Evolutionary conservation across 495 filamentous ascomycete species (phyloP).

Genomic region (Bathelium albidoporum): DNA sequence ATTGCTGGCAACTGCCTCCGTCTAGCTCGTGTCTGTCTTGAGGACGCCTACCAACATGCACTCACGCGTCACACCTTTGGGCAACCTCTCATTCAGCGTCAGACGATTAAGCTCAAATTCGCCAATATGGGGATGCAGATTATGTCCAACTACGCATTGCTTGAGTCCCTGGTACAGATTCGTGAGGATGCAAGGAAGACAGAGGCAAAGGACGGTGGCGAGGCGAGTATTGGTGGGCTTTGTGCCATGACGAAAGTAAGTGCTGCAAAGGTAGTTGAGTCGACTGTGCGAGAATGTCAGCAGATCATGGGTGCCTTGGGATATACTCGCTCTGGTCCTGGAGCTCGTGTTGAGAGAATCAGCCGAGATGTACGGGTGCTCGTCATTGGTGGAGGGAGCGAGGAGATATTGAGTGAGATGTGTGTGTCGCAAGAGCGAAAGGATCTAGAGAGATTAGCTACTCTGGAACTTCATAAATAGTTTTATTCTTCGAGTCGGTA

Average conservation of each 20-base stretch:
- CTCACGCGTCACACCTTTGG: conserved; percentile 32
- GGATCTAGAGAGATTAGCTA: conserved; percentile 12
- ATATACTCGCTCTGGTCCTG: conserved; percentile 28
- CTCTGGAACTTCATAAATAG: not conserved
- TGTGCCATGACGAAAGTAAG: conserved; percentile 45
- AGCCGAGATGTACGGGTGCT: conserved; percentile 31
- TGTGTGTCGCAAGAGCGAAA: conserved; percentile 19
- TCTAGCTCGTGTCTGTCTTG: conserved; percentile 17
- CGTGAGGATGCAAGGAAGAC: conserved; percentile 18
- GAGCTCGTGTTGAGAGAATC: conserved; percentile 30
- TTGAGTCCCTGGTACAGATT: conserved; percentile 39
- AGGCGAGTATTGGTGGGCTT: conserved; percentile 28
- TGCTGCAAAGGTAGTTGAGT: conserved; percentile 45
- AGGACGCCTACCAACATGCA: conserved; percentile 25
- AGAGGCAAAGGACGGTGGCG: not conserved
- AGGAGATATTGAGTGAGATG: conserved; percentile 32
- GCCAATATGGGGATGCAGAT: conserved; percentile 30
- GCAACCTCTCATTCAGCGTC: conserved; percentile 28
- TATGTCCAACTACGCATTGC: conserved; percentile 33
- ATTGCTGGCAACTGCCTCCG: conserved; percentile 31
- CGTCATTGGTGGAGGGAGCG: conserved; percentile 31
- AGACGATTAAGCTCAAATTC: conserved; percentile 22
- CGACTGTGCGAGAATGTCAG: conserved; percentile 44
- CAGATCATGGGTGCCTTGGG: conserved; percentile 51
- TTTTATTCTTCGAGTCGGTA: not conserved